These are phyloP conservation scores for Fusarium devonianum DNA, from an alignment of 2,329 filamentous ascomycete species.

Conservation along the genomic window DNA sequence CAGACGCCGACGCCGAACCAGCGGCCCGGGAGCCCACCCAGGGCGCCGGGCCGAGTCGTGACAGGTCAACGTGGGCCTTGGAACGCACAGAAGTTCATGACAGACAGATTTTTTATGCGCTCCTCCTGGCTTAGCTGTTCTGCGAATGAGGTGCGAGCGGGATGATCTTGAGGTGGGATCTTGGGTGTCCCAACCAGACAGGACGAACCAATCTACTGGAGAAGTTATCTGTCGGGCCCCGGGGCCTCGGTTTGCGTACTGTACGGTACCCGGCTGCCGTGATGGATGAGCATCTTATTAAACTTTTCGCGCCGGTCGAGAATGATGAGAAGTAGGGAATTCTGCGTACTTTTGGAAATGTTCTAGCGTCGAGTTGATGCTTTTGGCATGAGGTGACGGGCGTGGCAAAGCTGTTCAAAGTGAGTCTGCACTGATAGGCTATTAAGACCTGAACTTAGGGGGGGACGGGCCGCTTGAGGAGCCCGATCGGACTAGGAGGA, in stretches of 20 bases:
- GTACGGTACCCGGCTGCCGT: slow-evolving; percentile 2
- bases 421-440: not conserved
- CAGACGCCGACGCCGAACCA: slow-evolving; percentile 28
- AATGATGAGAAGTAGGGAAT: not conserved
- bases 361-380: not conserved
- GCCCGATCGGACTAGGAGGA: not conserved
- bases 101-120: slow-evolving; percentile 1
- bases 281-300: not conserved
- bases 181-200: slow-evolving; percentile 32
- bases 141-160: slow-evolving; percentile 26
- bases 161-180: slow-evolving; percentile 17
- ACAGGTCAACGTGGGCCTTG: slow-evolving; percentile 4
- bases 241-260: not conserved
- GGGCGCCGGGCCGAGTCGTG: slow-evolving; percentile 31
- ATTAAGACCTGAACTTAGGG: too few relatives aligned
- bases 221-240: not conserved
- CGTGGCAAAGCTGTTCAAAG: not conserved
- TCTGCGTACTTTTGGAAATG: slow-evolving; percentile 4
- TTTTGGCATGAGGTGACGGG: not conserved
- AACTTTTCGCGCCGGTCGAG: slow-evolving; percentile 1
- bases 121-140: not conserved
- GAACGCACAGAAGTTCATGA: slow-evolving; percentile 17
- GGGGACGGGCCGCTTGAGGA: slow-evolving; percentile 10
- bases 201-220: slow-evolving; percentile 27
- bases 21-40: slow-evolving; percentile 34